Evolutionary conservation across 441 rosid genomes (phyloP).

Genomic region (Melastoma candidum): DNA sequence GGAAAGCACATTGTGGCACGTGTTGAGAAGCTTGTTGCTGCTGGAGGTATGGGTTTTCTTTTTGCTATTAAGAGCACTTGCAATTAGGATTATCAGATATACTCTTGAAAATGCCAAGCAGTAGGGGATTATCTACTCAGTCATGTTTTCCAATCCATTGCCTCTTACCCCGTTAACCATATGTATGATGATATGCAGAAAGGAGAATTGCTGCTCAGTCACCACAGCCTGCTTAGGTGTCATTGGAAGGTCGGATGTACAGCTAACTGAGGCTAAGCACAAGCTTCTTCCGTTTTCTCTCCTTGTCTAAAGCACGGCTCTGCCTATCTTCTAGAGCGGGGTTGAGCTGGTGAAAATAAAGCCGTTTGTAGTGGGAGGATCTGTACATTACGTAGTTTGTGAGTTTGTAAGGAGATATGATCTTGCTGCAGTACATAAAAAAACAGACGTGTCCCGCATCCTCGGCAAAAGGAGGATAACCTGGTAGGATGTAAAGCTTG

Average conservation of each 20-base stretch:
- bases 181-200: slow-evolving; percentile 33
- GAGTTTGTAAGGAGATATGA: too few species aligned
- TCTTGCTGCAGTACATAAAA: too few species aligned
- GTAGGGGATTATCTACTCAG: too few species aligned
- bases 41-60: slow-evolving; percentile 59
- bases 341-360: slow-evolving; percentile 40
- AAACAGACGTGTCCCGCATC: too few species aligned
- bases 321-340: slow-evolving; percentile 34
- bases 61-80: neutral
- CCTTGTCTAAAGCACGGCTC: slow-evolving; percentile 27
- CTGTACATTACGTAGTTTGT: slow-evolving; percentile 72
- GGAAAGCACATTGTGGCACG: slow-evolving; percentile 98
- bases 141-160: too few species aligned
- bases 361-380: slow-evolving; percentile 31
- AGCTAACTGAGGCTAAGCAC: slow-evolving; percentile 57
- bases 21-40: slow-evolving; percentile 95
- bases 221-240: slow-evolving; percentile 35
- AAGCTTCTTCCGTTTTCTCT: slow-evolving; percentile 24
- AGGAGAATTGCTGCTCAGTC: slow-evolving; percentile 82
- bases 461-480: too few species aligned
- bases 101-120: too few species aligned
- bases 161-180: neutral
- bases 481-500: too few species aligned
- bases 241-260: slow-evolving; percentile 54
- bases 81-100: too few species aligned